These are phyloP conservation scores for Ascochyta rabiei DNA, from an alignment of 2,329 filamentous ascomycete genomes.

Conservation along the genomic window DNA sequence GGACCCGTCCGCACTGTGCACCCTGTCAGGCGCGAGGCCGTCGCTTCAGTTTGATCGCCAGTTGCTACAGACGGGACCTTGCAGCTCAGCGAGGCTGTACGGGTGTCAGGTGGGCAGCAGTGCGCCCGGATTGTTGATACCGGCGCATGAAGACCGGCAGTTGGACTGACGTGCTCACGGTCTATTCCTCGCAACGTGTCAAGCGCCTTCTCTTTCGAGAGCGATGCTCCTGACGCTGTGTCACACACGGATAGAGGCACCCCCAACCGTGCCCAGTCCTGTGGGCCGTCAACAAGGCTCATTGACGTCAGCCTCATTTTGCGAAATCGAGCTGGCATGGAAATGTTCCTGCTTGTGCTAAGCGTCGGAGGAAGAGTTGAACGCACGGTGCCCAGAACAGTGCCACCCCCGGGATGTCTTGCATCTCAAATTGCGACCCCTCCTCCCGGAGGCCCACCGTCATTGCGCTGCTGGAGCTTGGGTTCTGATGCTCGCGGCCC, in stretches of 20 bases:
- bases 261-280: slow-evolving; percentile 12
- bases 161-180: neutral
- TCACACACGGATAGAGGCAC: slow-evolving; percentile 12
- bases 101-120: slow-evolving; percentile 14
- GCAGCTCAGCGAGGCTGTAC: slow-evolving; percentile 9
- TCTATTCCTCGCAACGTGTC: slow-evolving; percentile 7
- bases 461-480: slow-evolving; percentile 4
- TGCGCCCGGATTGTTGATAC: neutral
- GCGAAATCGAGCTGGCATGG: slow-evolving; percentile 11
- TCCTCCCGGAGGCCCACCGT: slow-evolving; percentile 5
- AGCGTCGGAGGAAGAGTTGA: slow-evolving; percentile 5
- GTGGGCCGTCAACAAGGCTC: slow-evolving; percentile 6
- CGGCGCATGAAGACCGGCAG: slow-evolving; percentile 6
- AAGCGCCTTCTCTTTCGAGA: slow-evolving; percentile 19
- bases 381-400: slow-evolving; percentile 5
- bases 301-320: slow-evolving; percentile 18
- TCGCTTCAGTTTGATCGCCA: slow-evolving; percentile 14
- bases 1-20: slow-evolving; percentile 19
- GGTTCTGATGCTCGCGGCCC: slow-evolving; percentile 7
- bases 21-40: slow-evolving; percentile 29
- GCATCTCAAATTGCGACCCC: slow-evolving; percentile 22
- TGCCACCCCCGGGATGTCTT: slow-evolving; percentile 26
- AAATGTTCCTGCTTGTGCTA: slow-evolving; percentile 11
- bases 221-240: slow-evolving; percentile 9
- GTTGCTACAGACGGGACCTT: slow-evolving; percentile 10